Conservation (phyloP, 768 basidiomycete genomes). For the Rhizopogon sp. region DNA sequence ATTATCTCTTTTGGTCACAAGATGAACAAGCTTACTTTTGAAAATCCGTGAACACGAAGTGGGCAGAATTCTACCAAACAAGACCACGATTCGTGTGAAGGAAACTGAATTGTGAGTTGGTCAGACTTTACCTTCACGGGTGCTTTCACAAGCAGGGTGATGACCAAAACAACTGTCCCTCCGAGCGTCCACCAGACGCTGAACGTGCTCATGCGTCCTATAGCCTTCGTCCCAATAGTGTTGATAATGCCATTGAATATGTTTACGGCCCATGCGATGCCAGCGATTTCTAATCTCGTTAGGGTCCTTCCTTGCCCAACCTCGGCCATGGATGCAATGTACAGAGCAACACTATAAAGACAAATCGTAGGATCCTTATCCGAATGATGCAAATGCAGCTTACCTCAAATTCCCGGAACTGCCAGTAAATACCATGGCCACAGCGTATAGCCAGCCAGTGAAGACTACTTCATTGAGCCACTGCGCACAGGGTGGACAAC, state of each 20-base stretch:
- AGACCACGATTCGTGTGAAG: not conserved
- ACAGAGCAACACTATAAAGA: conserved; percentile 41
- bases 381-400: not conserved
- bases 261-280: conserved; percentile 55
- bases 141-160: conserved; percentile 52
- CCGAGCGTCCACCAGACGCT: conserved; percentile 61
- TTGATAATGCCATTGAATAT: conserved; percentile 51
- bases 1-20: not conserved
- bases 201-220: conserved; percentile 50
- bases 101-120: not conserved
- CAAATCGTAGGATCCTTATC: not conserved
- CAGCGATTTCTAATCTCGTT: conserved; percentile 43
- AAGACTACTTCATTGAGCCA: conserved; percentile 23
- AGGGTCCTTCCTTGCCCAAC: conserved; percentile 41
- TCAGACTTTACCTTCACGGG: conserved; percentile 39
- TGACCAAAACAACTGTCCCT: conserved; percentile 52
- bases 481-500: not conserved
- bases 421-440: conserved; percentile 55
- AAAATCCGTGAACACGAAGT: conserved; percentile 46
- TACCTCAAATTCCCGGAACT: conserved; percentile 55
- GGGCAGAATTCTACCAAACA: conserved; percentile 33
- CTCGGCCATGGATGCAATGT: conserved; percentile 49
- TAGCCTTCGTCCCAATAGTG: conserved; percentile 51
- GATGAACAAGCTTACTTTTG: conserved; percentile 33
- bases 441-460: conserved; percentile 58